phyloP scores from a whole-genome alignment of 768 basidiomycete genomes.

The Boletus rubroflammeus region DNA sequence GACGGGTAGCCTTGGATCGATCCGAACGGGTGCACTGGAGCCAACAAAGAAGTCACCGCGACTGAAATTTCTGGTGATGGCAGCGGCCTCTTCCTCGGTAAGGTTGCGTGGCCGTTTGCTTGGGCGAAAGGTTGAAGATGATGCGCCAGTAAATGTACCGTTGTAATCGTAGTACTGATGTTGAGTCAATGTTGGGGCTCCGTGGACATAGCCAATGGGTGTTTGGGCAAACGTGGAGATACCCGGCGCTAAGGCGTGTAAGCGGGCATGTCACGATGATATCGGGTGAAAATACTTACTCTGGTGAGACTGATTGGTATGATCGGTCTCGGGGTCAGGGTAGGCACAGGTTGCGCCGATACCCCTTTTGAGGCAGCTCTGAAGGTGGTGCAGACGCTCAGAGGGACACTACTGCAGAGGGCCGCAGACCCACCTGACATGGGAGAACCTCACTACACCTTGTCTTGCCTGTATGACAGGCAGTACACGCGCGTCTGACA shows the following conservation, averaged over 20 bases:
- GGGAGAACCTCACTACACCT: conserved; percentile 79
- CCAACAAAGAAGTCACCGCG: conserved; percentile 83
- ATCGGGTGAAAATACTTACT: conserved; percentile 15
- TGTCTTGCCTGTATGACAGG: conserved; percentile 82
- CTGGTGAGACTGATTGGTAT: conserved; percentile 35
- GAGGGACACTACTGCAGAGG: conserved; percentile 7
- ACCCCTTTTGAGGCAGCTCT: conserved; percentile 83
- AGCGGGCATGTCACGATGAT: not conserved
- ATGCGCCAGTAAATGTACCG: conserved; percentile 61
- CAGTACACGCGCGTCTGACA: conserved; percentile 74
- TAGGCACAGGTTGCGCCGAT: conserved; percentile 68
- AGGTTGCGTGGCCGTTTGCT: conserved; percentile 74
- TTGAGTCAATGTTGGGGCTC: conserved; percentile 48
- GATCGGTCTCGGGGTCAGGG: conserved; percentile 69
- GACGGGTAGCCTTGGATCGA: conserved; percentile 78
- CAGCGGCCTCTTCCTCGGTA: conserved; percentile 80
- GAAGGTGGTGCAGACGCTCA: conserved; percentile 7
- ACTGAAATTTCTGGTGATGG: conserved; percentile 77
- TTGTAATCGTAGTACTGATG: conserved; percentile 78
- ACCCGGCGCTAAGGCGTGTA: conserved; percentile 27
- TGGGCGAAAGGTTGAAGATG: conserved; percentile 75
- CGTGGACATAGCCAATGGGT: conserved; percentile 37
- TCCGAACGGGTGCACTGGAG: conserved; percentile 74
- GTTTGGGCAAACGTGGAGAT: conserved; percentile 38
- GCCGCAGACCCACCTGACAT: conserved; percentile 55